Conservation (phyloP, 2,329 filamentous ascomycete species). For the Penicillium polonicum region DNA sequence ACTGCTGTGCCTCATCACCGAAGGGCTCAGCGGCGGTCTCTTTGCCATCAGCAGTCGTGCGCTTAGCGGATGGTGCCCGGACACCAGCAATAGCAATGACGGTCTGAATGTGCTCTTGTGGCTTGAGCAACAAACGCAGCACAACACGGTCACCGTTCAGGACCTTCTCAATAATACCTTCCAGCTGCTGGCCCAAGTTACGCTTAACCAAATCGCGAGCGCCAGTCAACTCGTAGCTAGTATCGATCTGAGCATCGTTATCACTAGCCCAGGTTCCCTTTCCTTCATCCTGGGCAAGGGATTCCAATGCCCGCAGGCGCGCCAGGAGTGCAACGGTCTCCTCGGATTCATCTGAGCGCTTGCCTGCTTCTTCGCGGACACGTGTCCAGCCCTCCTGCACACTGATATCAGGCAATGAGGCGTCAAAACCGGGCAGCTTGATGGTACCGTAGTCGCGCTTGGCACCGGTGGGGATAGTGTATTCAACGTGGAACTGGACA, state of each 20-base stretch:
- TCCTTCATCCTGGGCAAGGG: constrained; percentile 71
- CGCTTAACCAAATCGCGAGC: constrained; percentile 72
- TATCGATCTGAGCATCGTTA: constrained; percentile 66
- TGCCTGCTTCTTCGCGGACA: constrained; percentile 88
- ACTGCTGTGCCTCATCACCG: constrained; percentile 83
- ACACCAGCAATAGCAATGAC: constrained; percentile 88
- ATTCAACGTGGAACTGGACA: constrained; percentile 79
- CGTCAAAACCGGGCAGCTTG: constrained; percentile 65
- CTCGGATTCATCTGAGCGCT: constrained; percentile 77
- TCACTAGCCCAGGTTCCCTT: constrained; percentile 77
- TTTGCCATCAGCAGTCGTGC: constrained; percentile 76
- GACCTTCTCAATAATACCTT: constrained; percentile 86
- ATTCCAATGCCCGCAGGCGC: constrained; percentile 73
- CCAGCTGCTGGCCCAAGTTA: constrained; percentile 81
- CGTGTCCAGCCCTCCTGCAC: constrained; percentile 90
- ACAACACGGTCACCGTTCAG: constrained; percentile 88
- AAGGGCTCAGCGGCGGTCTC: constrained; percentile 84
- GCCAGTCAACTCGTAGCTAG: constrained; percentile 76
- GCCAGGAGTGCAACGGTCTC: constrained; percentile 70
- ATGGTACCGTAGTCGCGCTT: constrained; percentile 86
- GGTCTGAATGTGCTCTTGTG: constrained; percentile 83
- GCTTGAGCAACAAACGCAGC: constrained; percentile 73
- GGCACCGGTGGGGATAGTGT: constrained; percentile 75
- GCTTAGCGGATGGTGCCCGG: constrained; percentile 83
- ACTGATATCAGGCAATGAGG: constrained; percentile 76